Evolutionary conservation across 2,329 filamentous ascomycete species (phyloP), one percentile per base, ranked within the genome.

Genomic region (Aureobasidium mangrovei): DNA sequence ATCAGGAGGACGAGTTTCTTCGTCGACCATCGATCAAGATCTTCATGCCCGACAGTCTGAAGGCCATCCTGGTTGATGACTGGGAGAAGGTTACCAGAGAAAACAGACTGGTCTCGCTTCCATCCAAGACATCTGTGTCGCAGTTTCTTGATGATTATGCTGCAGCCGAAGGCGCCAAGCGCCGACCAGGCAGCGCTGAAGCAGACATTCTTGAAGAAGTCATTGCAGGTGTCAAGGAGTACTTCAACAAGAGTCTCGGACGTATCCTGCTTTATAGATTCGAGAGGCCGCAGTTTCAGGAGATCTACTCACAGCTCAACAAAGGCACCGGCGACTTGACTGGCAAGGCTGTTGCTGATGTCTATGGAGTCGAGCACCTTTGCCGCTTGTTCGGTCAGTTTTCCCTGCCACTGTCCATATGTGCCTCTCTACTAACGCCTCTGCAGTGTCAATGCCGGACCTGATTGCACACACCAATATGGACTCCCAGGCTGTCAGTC

Each of bases 61-160:
- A 97, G 74, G 88, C 87, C 12, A 79, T 95, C 59, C 81, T 98
- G 3, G 93, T 98, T 26, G 93, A 98, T 67, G 93, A 98, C 69
- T 98, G 93, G 93, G 93, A 98, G 70, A 95, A 96, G 63, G 84
- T 98, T 58, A 98, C 93, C 55, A 97, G 96, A 73, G 93, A 94
- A 67, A 82, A 89, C 62, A 88, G 91, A 66, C 82, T 97, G 3
- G 88, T 96, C 32, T 84, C 88, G 1, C 76, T 98, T 12, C 93
- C 93, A 0, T 84, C 89, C 44, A 76, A 78, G 29, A 81, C 85
- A 49, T 83, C 91, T 1, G 88, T 93, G 57, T 82, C 80, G 59
- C 74, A 81, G 60, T 88, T 98, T 58, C 74, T 98, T 12, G 79
- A 89, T 46, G 86, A 91, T 60, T 98, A 96, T 68, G 95, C 95